Base-by-base conservation (phyloP, 805 yeast genomes). In the Wickerhamomyces xylosicus region DNA sequence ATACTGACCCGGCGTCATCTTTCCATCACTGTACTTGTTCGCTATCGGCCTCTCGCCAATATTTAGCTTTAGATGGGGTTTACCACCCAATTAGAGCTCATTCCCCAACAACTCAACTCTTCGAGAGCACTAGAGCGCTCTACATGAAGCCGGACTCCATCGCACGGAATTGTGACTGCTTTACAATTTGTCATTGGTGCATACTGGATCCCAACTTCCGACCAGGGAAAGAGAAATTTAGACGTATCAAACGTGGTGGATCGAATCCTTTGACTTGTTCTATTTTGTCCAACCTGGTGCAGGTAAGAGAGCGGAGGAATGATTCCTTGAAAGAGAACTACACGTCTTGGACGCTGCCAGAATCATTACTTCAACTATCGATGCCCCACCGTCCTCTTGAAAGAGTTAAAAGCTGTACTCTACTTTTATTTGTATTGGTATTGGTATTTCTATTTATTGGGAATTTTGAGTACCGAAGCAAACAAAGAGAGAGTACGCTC, bases 221-320 rank as follows among this genome's bases (percentile, higher is more conserved):
- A 61, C 27, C n/a, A 61, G 58, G 31, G 75, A 74, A 43, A 68
- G 66, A 44, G 54, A 61, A 33, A 64, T 78, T 31, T 67, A 72
- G 48, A 75, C 72, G 36, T 81, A 74, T 54, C 84, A 77, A 53
- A 85, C 94, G 29, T 78, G 79, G 71, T 83, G 92, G 92, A 77
- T 83, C 50, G 77, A 77, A 54, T 68, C 75, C 5, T 79, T 81
- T 47, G 51, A 61, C 19, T 68, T 78, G 15, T 59, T 64, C 37
- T 83, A 82, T 57, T 82, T 67, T 58, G 79, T 78, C 13, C 64
- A 66, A 44, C 69, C 67, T 41, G 66, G 67, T 37, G 75, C 85
- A 2, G 62, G 69, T 4, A 10, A 31, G 19, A 15, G 17, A 16
- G 33, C 33, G 13, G 19, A 31, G 8, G 33, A 31, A 11, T 10